These are phyloP conservation scores for Fusarium sp. DNA, from an alignment of 2,329 filamentous ascomycete genomes.

Conservation along the genomic window DNA sequence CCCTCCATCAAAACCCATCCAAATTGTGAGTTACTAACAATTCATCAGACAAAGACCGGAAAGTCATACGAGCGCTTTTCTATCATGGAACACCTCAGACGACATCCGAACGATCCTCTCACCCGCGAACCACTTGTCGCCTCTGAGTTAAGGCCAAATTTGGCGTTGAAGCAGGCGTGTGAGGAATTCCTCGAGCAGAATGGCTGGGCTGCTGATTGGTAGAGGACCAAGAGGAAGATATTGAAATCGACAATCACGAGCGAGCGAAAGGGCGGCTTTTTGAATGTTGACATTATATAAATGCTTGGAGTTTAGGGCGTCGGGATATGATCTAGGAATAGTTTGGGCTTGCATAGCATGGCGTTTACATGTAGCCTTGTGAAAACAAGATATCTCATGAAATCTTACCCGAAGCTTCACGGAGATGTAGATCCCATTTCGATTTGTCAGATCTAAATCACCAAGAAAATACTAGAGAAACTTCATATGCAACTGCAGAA, in stretches of 20 bases:
- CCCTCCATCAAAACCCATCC: neutral
- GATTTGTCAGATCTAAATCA: neutral
- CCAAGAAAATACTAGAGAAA: neutral
- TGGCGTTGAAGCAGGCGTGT: slow-evolving; percentile 83
- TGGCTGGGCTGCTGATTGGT: slow-evolving; percentile 95
- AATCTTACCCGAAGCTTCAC: neutral
- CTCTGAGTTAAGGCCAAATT: slow-evolving; percentile 81
- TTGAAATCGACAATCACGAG: neutral
- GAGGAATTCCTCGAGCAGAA: slow-evolving; percentile 87
- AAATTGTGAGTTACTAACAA: slow-evolving; percentile 10
- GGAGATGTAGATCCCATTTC: neutral
- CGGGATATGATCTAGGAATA: neutral
- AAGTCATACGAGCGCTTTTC: slow-evolving; percentile 90
- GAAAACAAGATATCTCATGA: neutral
- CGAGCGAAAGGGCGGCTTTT: neutral
- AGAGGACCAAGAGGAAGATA: slow-evolving; percentile 20
- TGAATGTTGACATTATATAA: neutral
- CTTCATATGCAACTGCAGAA: too few species aligned
- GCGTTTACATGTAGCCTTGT: slow-evolving; percentile 8
- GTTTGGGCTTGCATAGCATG: slow-evolving; percentile 12
- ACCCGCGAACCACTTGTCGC: slow-evolving; percentile 79
- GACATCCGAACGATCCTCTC: slow-evolving; percentile 81
- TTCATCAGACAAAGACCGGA: slow-evolving; percentile 77
- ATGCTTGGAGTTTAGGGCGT: slow-evolving; percentile 18
- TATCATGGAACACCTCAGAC: slow-evolving; percentile 85